phyloP scores from a whole-genome alignment of 1,284 basidiomycete genomes.

The Cryptococcus depauperatus region DNA sequence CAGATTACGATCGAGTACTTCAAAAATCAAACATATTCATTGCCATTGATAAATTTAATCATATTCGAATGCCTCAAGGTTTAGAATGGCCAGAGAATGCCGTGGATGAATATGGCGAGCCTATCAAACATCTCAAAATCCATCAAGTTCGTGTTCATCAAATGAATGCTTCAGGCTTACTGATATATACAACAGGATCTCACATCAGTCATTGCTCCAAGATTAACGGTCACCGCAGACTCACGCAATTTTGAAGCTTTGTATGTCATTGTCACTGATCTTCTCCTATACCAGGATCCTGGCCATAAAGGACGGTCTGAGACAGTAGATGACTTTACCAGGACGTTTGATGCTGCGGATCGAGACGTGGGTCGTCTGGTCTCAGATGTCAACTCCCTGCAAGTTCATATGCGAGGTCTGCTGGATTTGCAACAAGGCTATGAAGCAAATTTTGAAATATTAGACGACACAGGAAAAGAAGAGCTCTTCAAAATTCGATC shows the following conservation, averaged over 20 bases:
- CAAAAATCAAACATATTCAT: conserved; percentile 80
- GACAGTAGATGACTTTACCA: conserved; percentile 72
- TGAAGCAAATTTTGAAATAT: conserved; percentile 49
- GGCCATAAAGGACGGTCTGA: conserved; percentile 67
- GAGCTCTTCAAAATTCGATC: conserved; percentile 60
- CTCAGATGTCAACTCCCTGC: conserved; percentile 63
- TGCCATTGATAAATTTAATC: conserved; percentile 92
- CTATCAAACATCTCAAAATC: conserved; percentile 62
- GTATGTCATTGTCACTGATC: conserved; percentile 78
- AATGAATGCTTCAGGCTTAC: neutral
- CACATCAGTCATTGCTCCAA: conserved; percentile 69
- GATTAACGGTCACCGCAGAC: conserved; percentile 80
- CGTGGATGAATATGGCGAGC: conserved; percentile 42
- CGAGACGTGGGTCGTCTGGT: conserved; percentile 55
- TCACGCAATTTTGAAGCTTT: conserved; percentile 79
- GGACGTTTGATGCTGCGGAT: conserved; percentile 86
- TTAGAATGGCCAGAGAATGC: conserved; percentile 45
- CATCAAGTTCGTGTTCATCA: conserved; percentile 63
- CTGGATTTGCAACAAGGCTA: conserved; percentile 51
- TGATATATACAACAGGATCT: conserved; percentile 55
- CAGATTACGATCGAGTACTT: conserved; percentile 78
- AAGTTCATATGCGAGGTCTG: conserved; percentile 63
- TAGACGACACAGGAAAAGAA: conserved; percentile 50
- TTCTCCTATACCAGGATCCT: conserved; percentile 81
- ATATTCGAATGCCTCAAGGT: conserved; percentile 69